Base-by-base conservation (phyloP, 768 basidiomycete species). In the Arthromyces matolae region DNA sequence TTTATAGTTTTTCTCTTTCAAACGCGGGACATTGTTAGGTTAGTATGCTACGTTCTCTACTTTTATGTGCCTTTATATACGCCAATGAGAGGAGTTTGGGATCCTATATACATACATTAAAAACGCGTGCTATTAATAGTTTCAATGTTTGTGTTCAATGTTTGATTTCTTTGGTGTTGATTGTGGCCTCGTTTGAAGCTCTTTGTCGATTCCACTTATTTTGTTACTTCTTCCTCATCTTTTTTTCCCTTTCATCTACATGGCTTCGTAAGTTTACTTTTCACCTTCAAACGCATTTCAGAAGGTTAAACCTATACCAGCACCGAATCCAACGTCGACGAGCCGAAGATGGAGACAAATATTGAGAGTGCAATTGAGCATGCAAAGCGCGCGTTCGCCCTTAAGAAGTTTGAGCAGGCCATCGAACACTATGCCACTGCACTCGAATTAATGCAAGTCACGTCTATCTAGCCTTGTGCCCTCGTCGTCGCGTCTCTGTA, bases 331-430 rank as follows among this genome's bases (percentile, higher is more conserved):
- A 36, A 51, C 27, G 32, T 45, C 22, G 54, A 57, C 55, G 50
- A 53, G 40, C 14, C 59, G 23, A 56, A 50, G 19, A 37, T 60
- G 19, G 66, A 71, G 40, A 55, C 63, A 42, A 69, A 71, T 14
- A 56, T 86, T 47, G 82, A 84, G 56, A 77, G 69, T 38, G 72
- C 77, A 8, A 70, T 92, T 46, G 89, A 89, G 60, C 85, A 82
- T 51, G 90, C 85, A 1, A 88, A 87, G 74, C 88, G 89, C 72
- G 89, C 90, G 2, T 89, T 90, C 66, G 90, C 92, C 23, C 79
- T 93, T 61, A 79, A 76, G 62, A 89, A 90, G 65, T 93, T 83
- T 57, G 88, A 93, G 57, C 83, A 90, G 59, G 86, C 93, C 1
- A 82, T 90, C 12, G 88, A 92, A 27, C 72, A 83, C 61, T 93